Base-by-base conservation (phyloP, 257 asterid species). In the Solanum pennellii region DNA sequence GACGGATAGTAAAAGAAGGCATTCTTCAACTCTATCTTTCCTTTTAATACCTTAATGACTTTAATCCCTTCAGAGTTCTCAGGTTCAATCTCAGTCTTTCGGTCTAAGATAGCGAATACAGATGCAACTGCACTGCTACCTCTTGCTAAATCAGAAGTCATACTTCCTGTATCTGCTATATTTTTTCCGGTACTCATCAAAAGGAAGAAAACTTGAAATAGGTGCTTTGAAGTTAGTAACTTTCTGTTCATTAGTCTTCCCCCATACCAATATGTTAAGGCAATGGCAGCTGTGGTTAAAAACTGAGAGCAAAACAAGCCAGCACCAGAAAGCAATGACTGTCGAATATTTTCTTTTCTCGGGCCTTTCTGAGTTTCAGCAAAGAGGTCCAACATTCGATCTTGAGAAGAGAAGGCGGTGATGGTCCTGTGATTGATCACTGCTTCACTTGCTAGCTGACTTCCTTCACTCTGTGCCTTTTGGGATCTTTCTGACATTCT, bases 151-250 rank as follows among this genome's bases (percentile, higher is more conserved):
- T 95, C 98, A 3, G 94, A 88, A 2, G 97, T 92, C 96, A 94
- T 92, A 89, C 94, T 94, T 77, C 98, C 97, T 12, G 98, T 97
- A 33, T 95, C 98, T 9, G 98, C 97, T 37, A 95, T 94, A 88
- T 83, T 92, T 91, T 92, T 92, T 1, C 98, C 98, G 0, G 98
- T 95, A 88, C 97, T 93, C 96, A 95, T 92, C 89, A 95, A 76
- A 79, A 95, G 92, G 90, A 94, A 94, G 89, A 95, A 94, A 29
- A 87, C 95, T 89, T 93, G 94, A 80, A 95, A 95, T 29, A 95
- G 83, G 89, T 94, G 92, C 86, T 91, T 91, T 15, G 98, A 89
- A 75, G 87, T 88, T 45, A 94, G 93, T 39, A 71, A 10, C 18
- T 90, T 90, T 72, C 89, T 77, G 87, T 91, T 94, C 94, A 95